Evolutionary conservation across 1,284 basidiomycete species (phyloP), one percentile per base, ranked within the genome.

Genomic region (Cryptococcus sp.): DNA sequence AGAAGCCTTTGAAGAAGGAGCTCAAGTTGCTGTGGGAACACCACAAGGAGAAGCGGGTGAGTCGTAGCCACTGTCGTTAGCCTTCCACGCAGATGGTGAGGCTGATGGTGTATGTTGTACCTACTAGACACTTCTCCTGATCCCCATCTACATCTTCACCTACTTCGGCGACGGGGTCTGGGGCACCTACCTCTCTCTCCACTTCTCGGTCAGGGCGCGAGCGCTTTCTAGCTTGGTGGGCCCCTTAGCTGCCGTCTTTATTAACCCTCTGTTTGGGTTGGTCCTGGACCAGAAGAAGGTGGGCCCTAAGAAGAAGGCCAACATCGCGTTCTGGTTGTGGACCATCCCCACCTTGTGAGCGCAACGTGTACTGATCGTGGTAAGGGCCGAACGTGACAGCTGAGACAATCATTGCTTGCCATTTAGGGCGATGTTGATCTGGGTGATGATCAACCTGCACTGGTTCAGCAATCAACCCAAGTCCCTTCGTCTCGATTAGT

Each of bases 141-240:
- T 66, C 45, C 59, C 63, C 12, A 52, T 62, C 43, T 60, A 49
- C 15, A 60, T 69, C 53, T 69, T 62, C 51, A 55, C 56, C 12
- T 69, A 60, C 58, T 64, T 67, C 13, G 65, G 62, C 52, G 63
- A 63, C 1, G 67, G 63, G 3, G 50, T 57, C 16, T 38, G 50
- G 37, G 42, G 50, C n/a, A 71, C 63, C 9, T 72, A 70, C 56
- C 62, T 72, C 35, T 56, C 70, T 18, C 46, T 50, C 11, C 60
- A 64, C 55, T 72, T 72, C 39, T 55, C 63, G 4, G 69, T 72
- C 18, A 61, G 70, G 23, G 58, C 67, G 11, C 63, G 70, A 21
- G 64, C 68, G 2, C 54, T 72, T 1, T 69, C 62, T 7, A 52
- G 52, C 4, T 53, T 72, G 40, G 57, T 67, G 33, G 54, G 53